Percentiles rank a stretch among this genome's conserved stretches.
These are phyloP conservation scores for Thelonectria olida DNA, from an alignment of 2,329 filamentous ascomycete genomes.

Conservation along the genomic window DNA sequence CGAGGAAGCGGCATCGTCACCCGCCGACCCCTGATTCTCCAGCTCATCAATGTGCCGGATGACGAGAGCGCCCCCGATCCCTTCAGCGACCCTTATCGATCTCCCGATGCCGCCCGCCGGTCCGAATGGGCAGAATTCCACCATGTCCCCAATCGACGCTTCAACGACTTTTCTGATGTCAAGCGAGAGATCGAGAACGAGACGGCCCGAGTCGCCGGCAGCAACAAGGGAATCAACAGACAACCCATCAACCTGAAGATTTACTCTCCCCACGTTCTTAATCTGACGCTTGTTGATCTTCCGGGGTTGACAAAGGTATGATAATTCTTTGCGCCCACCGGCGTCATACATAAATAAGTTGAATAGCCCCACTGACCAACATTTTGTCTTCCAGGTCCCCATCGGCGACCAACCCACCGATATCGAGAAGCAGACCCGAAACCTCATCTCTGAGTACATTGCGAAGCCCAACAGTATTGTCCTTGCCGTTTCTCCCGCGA, in stretches of 20 bases:
- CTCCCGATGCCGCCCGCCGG: constrained; percentile 73
- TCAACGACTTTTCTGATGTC: constrained; percentile 91
- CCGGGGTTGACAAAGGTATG: constrained; percentile 91
- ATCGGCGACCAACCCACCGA: constrained; percentile 98
- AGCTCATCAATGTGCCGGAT: constrained; percentile 95
- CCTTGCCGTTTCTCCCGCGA: constrained; percentile 94
- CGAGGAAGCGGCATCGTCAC: constrained; percentile 97
- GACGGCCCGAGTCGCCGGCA: constrained; percentile 89
- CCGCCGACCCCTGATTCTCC: constrained; percentile 90
- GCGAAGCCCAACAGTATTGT: constrained; percentile 99
- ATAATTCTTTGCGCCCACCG: constrained; percentile 27
- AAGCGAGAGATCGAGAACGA: constrained; percentile 98
- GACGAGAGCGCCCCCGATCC: constrained; percentile 75
- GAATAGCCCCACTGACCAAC: constrained; percentile 29
- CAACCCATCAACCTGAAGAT: constrained; percentile 99
- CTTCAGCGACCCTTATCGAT: constrained; percentile 76
- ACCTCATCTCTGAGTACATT: constrained; percentile 97
- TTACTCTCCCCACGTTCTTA: constrained; percentile 96
- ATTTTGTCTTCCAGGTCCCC: constrained; percentile 69
- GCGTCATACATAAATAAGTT: constrained; percentile 13
- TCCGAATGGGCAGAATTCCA: constrained; percentile 94
- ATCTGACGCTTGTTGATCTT: constrained; percentile 93
- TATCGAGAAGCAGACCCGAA: constrained; percentile 98
- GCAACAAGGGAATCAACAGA: constrained; percentile 97
- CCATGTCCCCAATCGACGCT: constrained; percentile 88